Conservation (phyloP, 495 filamentous ascomycete species). For the Rusavskia elegans region DNA sequence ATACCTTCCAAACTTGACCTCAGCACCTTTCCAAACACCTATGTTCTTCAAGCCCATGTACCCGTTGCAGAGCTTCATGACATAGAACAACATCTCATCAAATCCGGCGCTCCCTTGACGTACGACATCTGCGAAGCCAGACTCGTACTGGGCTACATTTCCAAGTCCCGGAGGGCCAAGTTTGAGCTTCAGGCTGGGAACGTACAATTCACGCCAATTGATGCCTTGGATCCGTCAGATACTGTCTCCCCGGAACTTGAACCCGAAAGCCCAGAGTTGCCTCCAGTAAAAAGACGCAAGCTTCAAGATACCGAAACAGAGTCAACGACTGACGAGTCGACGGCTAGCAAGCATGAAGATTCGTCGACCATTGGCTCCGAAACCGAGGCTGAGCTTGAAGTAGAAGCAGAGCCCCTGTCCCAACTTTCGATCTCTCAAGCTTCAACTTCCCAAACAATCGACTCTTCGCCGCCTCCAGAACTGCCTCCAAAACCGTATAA, state of each 20-base stretch:
- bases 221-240: neutral
- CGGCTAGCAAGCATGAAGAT: neutral
- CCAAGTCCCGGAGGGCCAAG: conserved; percentile 48
- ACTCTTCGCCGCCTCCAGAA: neutral
- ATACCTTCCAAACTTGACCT: conserved; percentile 12
- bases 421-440: conserved; percentile 5
- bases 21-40: conserved; percentile 47
- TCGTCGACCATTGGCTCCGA: neutral
- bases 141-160: conserved; percentile 57
- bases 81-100: conserved; percentile 45
- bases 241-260: neutral
- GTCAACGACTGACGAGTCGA: neutral
- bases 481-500: neutral
- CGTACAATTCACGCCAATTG: conserved; percentile 34
- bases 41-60: conserved; percentile 58
- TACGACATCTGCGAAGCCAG: conserved; percentile 57
- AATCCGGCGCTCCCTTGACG: conserved; percentile 41
- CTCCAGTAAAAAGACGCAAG: conserved; percentile 23
- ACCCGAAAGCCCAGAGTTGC: conserved; percentile 1
- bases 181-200: conserved; percentile 60
- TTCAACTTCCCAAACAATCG: neutral
- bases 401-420: conserved; percentile 2
- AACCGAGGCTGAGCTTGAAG: conserved; percentile 1
- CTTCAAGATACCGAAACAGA: neutral
- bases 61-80: conserved; percentile 40